Conservation (phyloP, 257 asterid genomes). For the Solanum appendiculatum region DNA sequence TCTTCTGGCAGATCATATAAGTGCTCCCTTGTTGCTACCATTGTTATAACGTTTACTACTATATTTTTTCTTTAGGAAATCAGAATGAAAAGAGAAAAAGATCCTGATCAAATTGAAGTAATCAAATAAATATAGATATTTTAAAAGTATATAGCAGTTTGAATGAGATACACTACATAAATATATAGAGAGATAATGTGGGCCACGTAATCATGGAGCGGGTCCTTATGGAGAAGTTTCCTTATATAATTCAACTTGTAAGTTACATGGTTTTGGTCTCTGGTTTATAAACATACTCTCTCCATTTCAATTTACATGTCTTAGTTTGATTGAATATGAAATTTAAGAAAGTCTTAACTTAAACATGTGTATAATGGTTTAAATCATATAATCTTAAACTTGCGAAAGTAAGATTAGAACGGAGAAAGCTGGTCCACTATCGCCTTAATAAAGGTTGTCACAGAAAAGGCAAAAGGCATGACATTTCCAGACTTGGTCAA, state of each 20-base stretch:
- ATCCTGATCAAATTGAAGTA: neutral
- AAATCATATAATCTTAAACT: too few relatives aligned
- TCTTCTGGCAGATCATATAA: constrained; percentile 18
- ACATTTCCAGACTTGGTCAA: neutral
- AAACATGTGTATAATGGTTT: too few relatives aligned
- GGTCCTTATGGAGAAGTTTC: neutral
- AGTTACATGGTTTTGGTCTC: neutral
- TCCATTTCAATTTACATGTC: too few relatives aligned
- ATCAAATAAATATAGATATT: neutral
- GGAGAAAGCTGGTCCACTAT: neutral
- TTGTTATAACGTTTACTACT: neutral
- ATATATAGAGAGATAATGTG: neutral
- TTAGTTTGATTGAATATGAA: too few relatives aligned
- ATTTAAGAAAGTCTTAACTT: too few relatives aligned
- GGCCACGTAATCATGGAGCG: neutral
- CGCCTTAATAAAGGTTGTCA: too few relatives aligned
- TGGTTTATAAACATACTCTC: neutral
- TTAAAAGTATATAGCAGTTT: neutral
- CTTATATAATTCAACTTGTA: neutral
- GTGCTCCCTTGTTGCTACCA: neutral
- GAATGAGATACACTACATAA: neutral
- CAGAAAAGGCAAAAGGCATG: neutral
- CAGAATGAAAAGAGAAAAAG: neutral
- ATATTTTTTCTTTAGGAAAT: neutral
- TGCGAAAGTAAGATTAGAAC: neutral